Evolutionary conservation across 2,329 filamentous ascomycete species (phyloP).

Genomic region (Penicillium sclerotigenum): DNA sequence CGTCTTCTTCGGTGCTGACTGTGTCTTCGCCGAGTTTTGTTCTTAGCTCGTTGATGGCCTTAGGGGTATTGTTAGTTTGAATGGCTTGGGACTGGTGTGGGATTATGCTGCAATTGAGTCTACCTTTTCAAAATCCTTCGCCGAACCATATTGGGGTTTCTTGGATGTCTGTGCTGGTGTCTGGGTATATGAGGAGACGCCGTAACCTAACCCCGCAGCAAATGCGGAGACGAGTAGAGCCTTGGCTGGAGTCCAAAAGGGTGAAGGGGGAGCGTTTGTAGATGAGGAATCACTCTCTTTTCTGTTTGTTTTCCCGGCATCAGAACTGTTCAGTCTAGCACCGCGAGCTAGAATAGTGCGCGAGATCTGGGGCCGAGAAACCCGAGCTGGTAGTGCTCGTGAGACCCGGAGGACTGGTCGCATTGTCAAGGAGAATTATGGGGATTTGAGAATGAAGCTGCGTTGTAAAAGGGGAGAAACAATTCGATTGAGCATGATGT

Average conservation of each 20-base stretch:
- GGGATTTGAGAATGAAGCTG: not conserved
- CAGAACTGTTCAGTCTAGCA: slow-evolving; percentile 22
- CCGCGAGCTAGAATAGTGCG: slow-evolving; percentile 2
- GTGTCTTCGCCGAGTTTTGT: slow-evolving; percentile 54
- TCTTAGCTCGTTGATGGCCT: slow-evolving; percentile 58
- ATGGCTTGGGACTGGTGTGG: not conserved
- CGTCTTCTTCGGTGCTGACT: slow-evolving; percentile 63
- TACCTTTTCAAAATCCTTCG: slow-evolving; percentile 42
- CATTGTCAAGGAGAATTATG: slow-evolving; percentile 20
- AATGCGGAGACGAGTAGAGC: slow-evolving; percentile 50
- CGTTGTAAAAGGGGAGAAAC: not conserved
- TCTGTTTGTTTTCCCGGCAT: not conserved
- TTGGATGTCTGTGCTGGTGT: slow-evolving; percentile 17
- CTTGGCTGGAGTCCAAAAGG: slow-evolving; percentile 47
- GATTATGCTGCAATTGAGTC: not conserved
- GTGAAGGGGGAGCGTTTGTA: slow-evolving; percentile 5
- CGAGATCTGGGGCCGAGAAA: slow-evolving; percentile 21
- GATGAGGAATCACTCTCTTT: slow-evolving; percentile 15
- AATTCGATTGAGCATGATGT: slow-evolving; percentile 7
- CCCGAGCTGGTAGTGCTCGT: slow-evolving; percentile 29
- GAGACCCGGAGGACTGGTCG: slow-evolving; percentile 18
- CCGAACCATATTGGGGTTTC: slow-evolving; percentile 38
- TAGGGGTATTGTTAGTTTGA: slow-evolving; percentile 1
- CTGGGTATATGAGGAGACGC: slow-evolving; percentile 45
- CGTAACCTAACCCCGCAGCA: slow-evolving; percentile 53